Percentiles rank a stretch among this genome's conserved stretches.
Conservation (phyloP, 306 rosid species). For the Hylodesmum podocarpum region DNA sequence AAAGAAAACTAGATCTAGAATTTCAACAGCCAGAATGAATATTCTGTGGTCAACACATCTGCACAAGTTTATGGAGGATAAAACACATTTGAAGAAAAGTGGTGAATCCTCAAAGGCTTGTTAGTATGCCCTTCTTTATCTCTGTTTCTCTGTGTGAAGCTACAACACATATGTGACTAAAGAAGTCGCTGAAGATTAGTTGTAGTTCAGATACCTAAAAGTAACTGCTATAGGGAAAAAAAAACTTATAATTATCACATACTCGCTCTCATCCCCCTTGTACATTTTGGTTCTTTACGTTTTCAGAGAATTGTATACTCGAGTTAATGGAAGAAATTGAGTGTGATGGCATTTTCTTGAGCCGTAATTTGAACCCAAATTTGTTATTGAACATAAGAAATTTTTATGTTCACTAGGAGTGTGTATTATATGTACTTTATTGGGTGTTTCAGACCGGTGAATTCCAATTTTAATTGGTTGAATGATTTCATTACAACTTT, state of each 20-base stretch:
- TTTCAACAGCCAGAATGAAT: conserved; percentile 65
- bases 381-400: not conserved
- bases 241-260: not conserved
- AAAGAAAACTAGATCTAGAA: conserved; percentile 85
- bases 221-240: conserved; percentile 5
- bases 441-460: not conserved
- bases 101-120: conserved; percentile 23
- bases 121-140: conserved; percentile 2
- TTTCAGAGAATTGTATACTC: conserved; percentile 30
- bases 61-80: not conserved
- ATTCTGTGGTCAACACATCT: not conserved
- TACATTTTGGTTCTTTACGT: not conserved
- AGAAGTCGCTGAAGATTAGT: conserved; percentile 21
- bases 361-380: not conserved
- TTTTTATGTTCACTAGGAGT: not conserved
- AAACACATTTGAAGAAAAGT: conserved; percentile 22
- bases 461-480: not conserved
- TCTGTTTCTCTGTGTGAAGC: conserved; percentile 10
- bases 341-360: conserved; percentile 11
- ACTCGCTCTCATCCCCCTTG: not conserved
- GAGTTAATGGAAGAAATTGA: conserved; percentile 30
- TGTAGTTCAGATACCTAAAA: conserved; percentile 13
- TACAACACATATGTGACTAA: conserved; percentile 23
- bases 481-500: not conserved
- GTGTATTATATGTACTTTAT: not conserved